phyloP scores from a whole-genome alignment of 345 rosid species.

The Adansonia digitata region DNA sequence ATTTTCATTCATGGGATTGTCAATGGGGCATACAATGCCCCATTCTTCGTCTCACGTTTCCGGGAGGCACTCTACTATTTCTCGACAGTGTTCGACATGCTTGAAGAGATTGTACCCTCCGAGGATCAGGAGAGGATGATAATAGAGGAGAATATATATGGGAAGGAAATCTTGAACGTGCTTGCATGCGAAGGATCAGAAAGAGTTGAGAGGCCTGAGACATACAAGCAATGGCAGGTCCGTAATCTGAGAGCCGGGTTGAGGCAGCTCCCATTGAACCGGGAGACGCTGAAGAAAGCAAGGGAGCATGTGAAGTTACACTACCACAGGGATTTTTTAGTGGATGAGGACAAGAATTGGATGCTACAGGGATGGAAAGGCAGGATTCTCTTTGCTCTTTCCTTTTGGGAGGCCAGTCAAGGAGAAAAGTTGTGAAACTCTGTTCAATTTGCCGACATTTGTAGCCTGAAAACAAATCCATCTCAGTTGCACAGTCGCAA shows the following conservation, averaged over 20 bases:
- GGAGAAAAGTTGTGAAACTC: no score
- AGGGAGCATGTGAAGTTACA: constrained; percentile 30
- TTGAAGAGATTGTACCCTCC: constrained; percentile 37
- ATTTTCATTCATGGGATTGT: no score
- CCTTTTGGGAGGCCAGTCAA: no score
- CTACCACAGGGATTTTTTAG: constrained; percentile 60
- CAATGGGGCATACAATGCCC: constrained; percentile 42
- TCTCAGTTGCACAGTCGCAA: no score
- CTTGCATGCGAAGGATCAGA: constrained; percentile 54
- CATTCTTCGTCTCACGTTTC: constrained; percentile 45
- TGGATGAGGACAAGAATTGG: constrained; percentile 62
- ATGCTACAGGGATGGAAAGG: constrained; percentile 93
- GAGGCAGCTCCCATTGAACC: constrained; percentile 43
- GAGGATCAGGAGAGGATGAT: constrained; percentile 36
- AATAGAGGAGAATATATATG: constrained; percentile 37
- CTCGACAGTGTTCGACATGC: constrained; percentile 48
- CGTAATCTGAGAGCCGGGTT: constrained; percentile 54
- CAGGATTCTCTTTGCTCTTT: constrained; percentile 49
- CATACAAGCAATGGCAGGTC: constrained; percentile 67
- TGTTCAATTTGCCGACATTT: no score
- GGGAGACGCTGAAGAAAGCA: constrained; percentile 38
- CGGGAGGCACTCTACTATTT: constrained; percentile 49
- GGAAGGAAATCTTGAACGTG: constrained; percentile 43
- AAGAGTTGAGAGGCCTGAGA: constrained; percentile 61
- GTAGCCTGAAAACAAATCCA: no score